Evolutionary conservation across 805 yeast species (phyloP).

Genomic region (Kazachstania bromeliacearum): DNA sequence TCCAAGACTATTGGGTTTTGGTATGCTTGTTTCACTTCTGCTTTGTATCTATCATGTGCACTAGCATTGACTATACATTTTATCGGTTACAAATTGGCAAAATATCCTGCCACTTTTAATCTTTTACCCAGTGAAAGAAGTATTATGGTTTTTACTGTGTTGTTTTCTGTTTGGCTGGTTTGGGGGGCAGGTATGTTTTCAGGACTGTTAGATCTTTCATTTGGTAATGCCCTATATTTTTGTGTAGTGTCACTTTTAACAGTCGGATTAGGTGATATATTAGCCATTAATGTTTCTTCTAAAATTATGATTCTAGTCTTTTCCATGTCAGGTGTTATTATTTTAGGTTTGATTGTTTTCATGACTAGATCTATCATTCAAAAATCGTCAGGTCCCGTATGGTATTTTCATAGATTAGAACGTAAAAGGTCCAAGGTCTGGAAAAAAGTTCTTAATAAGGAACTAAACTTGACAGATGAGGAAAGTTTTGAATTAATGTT

Average conservation of each 20-base stretch:
- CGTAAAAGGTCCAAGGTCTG: constrained; percentile 32
- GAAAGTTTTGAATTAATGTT: constrained; percentile 52
- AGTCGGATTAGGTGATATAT: constrained; percentile 71
- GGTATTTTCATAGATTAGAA: constrained; percentile 60
- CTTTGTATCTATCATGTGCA: constrained; percentile 52
- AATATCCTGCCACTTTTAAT: constrained; percentile 65
- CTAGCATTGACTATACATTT: constrained; percentile 46
- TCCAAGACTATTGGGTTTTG: constrained; percentile 58
- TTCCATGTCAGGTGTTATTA: constrained; percentile 59
- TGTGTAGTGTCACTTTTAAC: constrained; percentile 68
- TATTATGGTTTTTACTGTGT: constrained; percentile 61
- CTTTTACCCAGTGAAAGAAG: constrained; percentile 58
- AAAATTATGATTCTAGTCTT: constrained; percentile 53
- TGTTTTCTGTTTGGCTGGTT: constrained; percentile 58
- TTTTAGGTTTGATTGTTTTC: constrained; percentile 64
- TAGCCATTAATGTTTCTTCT: constrained; percentile 44
- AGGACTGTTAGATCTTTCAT: constrained; percentile 37
- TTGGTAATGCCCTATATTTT: constrained; percentile 63
- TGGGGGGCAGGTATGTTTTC: constrained; percentile 59
- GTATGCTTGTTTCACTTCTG: constrained; percentile 62
- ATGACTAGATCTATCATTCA: constrained; percentile 58
- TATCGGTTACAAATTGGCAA: constrained; percentile 46
- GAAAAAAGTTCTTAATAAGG: constrained; percentile 8
- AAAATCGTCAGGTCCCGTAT: constrained; percentile 51
- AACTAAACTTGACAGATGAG: constrained; percentile 29